These are phyloP conservation scores for Sphaerosporella brunnea DNA, from an alignment of 495 filamentous ascomycete genomes.

Conservation along the genomic window DNA sequence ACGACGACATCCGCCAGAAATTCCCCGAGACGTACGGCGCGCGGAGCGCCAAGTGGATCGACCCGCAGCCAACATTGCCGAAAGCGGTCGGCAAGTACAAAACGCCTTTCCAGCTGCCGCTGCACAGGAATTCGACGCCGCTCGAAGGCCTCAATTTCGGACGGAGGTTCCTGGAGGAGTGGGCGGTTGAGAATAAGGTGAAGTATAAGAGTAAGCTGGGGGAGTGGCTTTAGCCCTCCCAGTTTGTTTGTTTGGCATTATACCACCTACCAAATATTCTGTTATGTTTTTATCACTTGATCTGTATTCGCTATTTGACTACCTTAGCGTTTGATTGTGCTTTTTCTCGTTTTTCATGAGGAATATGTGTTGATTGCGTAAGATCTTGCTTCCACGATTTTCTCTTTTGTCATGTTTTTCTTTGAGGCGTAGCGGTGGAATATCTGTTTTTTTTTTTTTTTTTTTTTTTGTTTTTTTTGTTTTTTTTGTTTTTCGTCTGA, in stretches of 20 bases:
- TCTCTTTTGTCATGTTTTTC: background rate
- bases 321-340: background rate
- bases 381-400: background rate
- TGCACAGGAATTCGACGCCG: conserved; percentile 23
- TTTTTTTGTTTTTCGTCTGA: background rate
- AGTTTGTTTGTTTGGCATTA: background rate
- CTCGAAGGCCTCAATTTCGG: conserved; percentile 25
- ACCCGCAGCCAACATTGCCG: conserved; percentile 10
- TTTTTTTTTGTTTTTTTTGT: background rate
- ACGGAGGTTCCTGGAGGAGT: conserved; percentile 18
- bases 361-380: background rate
- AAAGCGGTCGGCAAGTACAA: conserved; percentile 18
- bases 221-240: background rate
- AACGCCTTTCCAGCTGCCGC: conserved; percentile 15
- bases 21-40: conserved; percentile 17
- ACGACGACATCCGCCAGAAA: conserved; percentile 15
- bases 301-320: too few species aligned
- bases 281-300: too few species aligned
- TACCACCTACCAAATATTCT: too few species aligned
- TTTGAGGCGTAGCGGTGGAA: background rate
- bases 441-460: background rate
- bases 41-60: conserved; percentile 13
- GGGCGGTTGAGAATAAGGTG: conserved; percentile 16
- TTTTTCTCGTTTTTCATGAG: background rate
- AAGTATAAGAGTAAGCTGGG: conserved; percentile 16